Evolutionary conservation across 495 filamentous ascomycete genomes (phyloP).

Genomic region (Podospora appendiculata): DNA sequence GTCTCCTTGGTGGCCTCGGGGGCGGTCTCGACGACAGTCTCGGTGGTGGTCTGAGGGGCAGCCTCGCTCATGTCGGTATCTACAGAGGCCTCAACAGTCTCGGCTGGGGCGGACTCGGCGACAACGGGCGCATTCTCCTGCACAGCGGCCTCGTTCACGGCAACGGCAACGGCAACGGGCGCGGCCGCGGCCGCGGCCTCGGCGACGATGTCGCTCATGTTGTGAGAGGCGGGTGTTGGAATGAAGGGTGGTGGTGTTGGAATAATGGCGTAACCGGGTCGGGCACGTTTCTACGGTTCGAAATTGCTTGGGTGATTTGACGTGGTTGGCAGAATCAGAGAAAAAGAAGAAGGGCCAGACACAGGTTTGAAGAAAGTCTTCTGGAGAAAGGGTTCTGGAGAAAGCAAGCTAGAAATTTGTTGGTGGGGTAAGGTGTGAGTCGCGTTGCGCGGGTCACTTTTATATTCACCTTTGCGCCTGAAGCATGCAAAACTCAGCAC

Average conservation of each 20-base stretch:
- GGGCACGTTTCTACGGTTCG: background rate
- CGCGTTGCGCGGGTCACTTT: background rate
- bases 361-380: background rate
- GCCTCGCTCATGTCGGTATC: constrained; percentile 1
- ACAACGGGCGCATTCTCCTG: background rate
- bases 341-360: background rate
- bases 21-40: background rate
- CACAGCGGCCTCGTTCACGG: constrained; percentile 7
- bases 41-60: background rate
- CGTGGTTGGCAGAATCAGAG: background rate
- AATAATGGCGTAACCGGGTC: background rate
- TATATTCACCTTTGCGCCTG: no score
- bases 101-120: background rate
- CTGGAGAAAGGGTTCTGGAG: constrained; percentile 1
- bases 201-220: constrained; percentile 22
- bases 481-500: no score
- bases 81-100: background rate
- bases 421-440: constrained; percentile 12
- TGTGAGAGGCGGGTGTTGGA: background rate
- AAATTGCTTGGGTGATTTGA: background rate
- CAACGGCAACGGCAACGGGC: background rate
- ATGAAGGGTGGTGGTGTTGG: background rate
- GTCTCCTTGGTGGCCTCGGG: background rate
- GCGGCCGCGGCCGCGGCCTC: constrained; percentile 16
- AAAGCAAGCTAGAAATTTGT: constrained; percentile 8